Base-by-base conservation (phyloP, 176 grass and related monocot genomes). In the Oryza australiensis region DNA sequence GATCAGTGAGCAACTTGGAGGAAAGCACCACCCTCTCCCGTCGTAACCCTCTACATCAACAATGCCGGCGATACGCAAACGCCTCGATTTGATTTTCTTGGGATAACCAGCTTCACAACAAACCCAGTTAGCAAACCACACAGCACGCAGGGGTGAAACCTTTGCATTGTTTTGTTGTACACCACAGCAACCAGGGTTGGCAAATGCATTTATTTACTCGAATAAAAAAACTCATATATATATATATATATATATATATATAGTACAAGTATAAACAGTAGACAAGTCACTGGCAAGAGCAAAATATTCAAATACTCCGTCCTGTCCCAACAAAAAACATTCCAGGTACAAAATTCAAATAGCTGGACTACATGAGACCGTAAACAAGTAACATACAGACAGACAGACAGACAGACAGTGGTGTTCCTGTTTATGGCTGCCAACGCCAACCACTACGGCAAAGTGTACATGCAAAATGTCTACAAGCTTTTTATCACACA, bases 401-500 rank as follows among this genome's bases (percentile, higher is more conserved):
- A 63, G 51, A 87, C 80, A 78, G 14, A 71, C 80, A 63, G 51
- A 7, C 35, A 32, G 32, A 32, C 35, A 40, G 1, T n/a, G 55
- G 57, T 65, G 70, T 74, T 34, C 45, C 7, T 74, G 80, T 84
- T 77, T 46, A 64, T 46, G 75, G 12, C n/a, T 74, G 75, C n/a
- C 68, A 76, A 62, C 48, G 46, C 64, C 49, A 22, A 70, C 79
- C 20, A 64, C 2, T 23, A 43, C 2, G 43, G 49, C 38, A 18
- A 49, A 65, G 87, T 80, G 69, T 80, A 88, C 70, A 89, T 26
- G 64, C 29, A 81, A 88, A 70, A 69, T 70, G 82, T 75, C 87
- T 80, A 80, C 22, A 75, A 13, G 26, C 73, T 67, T 62, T 62
- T 62, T 62, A 79, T 79, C 62, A 83, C 59, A 77, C 12, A 73